These are phyloP conservation scores for Lactarius hengduanensis DNA, from an alignment of 768 basidiomycete genomes.

Conservation along the genomic window DNA sequence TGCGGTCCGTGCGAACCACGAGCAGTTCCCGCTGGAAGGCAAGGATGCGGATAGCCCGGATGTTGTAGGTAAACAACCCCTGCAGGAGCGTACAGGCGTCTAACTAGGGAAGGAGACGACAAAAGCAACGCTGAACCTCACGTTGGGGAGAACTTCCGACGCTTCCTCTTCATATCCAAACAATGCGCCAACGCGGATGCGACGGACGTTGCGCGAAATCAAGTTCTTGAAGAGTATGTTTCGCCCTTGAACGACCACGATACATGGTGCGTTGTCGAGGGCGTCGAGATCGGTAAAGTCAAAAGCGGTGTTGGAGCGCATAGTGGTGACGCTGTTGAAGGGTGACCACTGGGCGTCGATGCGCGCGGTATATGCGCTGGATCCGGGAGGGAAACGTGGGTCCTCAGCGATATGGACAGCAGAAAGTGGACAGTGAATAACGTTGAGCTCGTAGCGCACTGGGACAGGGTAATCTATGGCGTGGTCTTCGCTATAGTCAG, in stretches of 20 bases:
- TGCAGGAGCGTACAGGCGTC: constrained; percentile 21
- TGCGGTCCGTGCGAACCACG: constrained; percentile 24
- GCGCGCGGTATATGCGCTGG: constrained; percentile 18
- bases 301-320: constrained; percentile 24
- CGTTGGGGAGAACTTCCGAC: constrained; percentile 20
- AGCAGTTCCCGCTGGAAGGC: constrained; percentile 26
- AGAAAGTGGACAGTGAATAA: constrained; percentile 25
- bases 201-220: constrained; percentile 11
- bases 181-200: constrained; percentile 22
- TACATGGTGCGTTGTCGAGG: constrained; percentile 17
- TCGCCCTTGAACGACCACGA: constrained; percentile 20
- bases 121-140: constrained; percentile 17
- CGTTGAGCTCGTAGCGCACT: constrained; percentile 26
- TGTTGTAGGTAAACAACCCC: constrained; percentile 23
- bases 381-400: constrained; percentile 26
- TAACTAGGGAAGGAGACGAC: constrained; percentile 10
- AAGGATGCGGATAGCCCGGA: constrained; percentile 28
- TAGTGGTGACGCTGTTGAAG: constrained; percentile 18
- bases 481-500: constrained; percentile 24
- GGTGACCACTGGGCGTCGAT: constrained; percentile 13
- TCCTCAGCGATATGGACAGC: constrained; percentile 25
- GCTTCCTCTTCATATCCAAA: constrained; percentile 24
- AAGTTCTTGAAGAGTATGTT: constrained; percentile 25
- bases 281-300: constrained; percentile 24
- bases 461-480: constrained; percentile 24